Evolutionary conservation across 2,329 filamentous ascomycete species (phyloP).

Genomic region (Teratosphaeria viscida): DNA sequence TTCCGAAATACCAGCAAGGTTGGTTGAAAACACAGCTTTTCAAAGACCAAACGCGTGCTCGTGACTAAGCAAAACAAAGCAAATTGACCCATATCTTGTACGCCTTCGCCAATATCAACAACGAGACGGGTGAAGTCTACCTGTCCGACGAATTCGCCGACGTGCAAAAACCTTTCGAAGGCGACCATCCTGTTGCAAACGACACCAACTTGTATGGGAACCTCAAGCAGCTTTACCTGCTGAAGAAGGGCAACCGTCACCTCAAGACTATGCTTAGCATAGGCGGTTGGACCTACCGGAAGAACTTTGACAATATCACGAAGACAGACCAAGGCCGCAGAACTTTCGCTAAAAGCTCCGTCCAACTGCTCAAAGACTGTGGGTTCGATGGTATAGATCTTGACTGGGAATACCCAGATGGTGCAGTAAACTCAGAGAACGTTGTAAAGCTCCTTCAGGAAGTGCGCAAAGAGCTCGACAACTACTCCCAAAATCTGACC

Average conservation of each 20-base stretch:
- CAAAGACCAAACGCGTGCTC: no score
- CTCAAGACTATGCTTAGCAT: slow-evolving; percentile 75
- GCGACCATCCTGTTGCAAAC: slow-evolving; percentile 53
- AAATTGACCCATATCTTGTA: slow-evolving; percentile 86
- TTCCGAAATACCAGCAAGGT: slow-evolving; percentile 65
- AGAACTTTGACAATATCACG: slow-evolving; percentile 64
- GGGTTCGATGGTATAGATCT: slow-evolving; percentile 53
- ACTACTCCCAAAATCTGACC: slow-evolving; percentile 27
- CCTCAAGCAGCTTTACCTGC: slow-evolving; percentile 63
- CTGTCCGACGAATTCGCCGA: slow-evolving; percentile 62
- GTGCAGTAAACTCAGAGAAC: slow-evolving; percentile 29
- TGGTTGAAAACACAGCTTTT: no score
- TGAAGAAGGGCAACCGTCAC: slow-evolving; percentile 66
- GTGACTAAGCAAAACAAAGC: no score
- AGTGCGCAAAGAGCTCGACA: slow-evolving; percentile 29
- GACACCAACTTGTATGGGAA: slow-evolving; percentile 69
- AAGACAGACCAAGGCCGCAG: slow-evolving; percentile 52
- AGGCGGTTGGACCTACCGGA: slow-evolving; percentile 69
- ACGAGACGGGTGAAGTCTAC: slow-evolving; percentile 69
- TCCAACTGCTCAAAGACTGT: slow-evolving; percentile 65
- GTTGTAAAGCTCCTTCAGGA: slow-evolving; percentile 31
- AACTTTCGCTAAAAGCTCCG: slow-evolving; percentile 59
- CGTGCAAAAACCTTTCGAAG: slow-evolving; percentile 55
- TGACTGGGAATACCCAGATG: slow-evolving; percentile 40
- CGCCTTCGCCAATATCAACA: slow-evolving; percentile 75